phyloP scores from a whole-genome alignment of 768 basidiomycete genomes.

The Plicaturopsis crispa region DNA sequence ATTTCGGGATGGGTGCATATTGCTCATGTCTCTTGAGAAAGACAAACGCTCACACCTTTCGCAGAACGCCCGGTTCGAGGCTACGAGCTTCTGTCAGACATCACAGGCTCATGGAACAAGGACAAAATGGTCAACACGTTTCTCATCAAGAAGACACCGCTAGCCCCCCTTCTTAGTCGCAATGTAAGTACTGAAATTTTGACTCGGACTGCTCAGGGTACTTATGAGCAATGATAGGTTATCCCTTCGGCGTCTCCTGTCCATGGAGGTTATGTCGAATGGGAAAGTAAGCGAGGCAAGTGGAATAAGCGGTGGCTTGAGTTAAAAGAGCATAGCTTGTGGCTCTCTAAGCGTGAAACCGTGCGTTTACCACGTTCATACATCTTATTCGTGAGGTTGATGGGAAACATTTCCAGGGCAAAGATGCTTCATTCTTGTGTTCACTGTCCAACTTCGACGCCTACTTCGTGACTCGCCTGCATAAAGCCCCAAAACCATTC shows the following conservation, averaged over 20 bases:
- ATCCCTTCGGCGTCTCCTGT: constrained; percentile 38
- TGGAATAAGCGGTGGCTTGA: constrained; percentile 93
- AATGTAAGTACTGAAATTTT: constrained; percentile 34
- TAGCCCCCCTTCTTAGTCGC: constrained; percentile 52
- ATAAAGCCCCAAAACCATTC: constrained; percentile 80
- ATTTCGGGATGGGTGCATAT: constrained; percentile 91
- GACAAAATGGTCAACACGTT: constrained; percentile 76
- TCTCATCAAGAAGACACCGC: constrained; percentile 65
- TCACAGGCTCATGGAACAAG: constrained; percentile 85
- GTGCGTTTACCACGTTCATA: constrained; percentile 32
- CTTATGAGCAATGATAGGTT: constrained; percentile 30
- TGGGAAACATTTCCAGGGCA: constrained; percentile 45
- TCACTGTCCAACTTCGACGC: constrained; percentile 86
- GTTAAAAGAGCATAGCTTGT: constrained; percentile 79
- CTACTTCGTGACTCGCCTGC: constrained; percentile 67
- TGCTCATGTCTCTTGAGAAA: constrained; percentile 6
- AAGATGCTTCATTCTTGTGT: constrained; percentile 78
- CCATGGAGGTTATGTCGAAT: constrained; percentile 67
- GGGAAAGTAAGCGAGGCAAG: constrained; percentile 87
- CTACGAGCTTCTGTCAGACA: constrained; percentile 76
- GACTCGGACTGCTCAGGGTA: constrained; percentile 8
- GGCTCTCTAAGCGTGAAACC: constrained; percentile 84
- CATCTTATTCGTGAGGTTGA: constrained; percentile 8
- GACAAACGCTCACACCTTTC: constrained; percentile 3
- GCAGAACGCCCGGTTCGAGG: constrained; percentile 89